Conservation (phyloP, 2,329 filamentous ascomycete genomes). For the Colletotrichum coccodes region DNA sequence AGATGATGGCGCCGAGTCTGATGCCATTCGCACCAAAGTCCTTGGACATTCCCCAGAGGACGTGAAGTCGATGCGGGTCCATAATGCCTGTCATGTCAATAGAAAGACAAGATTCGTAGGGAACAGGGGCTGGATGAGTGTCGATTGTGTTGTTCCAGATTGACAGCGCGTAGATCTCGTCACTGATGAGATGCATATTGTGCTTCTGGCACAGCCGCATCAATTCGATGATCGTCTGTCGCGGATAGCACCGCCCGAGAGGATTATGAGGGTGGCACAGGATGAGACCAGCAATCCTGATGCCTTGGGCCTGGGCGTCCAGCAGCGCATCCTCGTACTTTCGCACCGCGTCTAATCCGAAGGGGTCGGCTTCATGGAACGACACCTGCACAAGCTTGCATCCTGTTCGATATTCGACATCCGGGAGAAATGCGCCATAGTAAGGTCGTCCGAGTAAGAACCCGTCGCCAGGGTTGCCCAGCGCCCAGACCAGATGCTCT, state of each 20-base stretch:
- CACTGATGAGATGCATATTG: conserved; percentile 55
- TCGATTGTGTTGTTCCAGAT: conserved; percentile 51
- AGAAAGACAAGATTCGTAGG: conserved; percentile 55
- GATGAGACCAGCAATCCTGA: conserved; percentile 2
- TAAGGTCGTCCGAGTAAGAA: conserved; percentile 54
- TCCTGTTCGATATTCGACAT: conserved; percentile 54
- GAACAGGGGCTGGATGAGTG: conserved; percentile 42
- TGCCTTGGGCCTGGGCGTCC: conserved; percentile 46
- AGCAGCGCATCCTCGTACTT: conserved; percentile 36
- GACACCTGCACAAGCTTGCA: conserved; percentile 36
- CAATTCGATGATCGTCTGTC: not conserved
- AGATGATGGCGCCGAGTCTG: conserved; percentile 47
- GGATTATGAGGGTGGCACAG: conserved; percentile 46
- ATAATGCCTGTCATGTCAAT: conserved; percentile 45
- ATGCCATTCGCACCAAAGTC: conserved; percentile 58
- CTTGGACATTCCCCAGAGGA: conserved; percentile 43
- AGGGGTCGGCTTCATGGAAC: conserved; percentile 6
- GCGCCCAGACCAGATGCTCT: conserved; percentile 51
- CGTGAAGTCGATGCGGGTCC: conserved; percentile 51
- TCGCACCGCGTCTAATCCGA: not conserved
- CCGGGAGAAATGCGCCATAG: conserved; percentile 59
- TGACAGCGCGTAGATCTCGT: conserved; percentile 60
- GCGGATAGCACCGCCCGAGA: conserved; percentile 37
- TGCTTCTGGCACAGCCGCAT: conserved; percentile 37
- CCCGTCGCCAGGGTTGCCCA: conserved; percentile 51